These are phyloP conservation scores for Fusarium equiseti DNA, from an alignment of 2,329 filamentous ascomycete species.

Conservation along the genomic window DNA sequence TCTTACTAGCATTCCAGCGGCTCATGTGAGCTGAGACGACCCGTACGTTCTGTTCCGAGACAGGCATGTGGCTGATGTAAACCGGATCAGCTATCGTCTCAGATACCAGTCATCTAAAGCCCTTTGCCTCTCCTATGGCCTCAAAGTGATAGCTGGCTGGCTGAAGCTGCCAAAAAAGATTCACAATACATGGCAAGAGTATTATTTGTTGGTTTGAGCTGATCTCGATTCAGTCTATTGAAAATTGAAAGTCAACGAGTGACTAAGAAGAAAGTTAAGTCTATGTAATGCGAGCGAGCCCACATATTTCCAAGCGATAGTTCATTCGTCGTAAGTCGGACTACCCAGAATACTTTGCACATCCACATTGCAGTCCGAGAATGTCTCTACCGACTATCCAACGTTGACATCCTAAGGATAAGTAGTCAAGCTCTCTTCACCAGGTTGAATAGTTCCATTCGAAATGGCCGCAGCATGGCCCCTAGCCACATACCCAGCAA, in stretches of 20 bases:
- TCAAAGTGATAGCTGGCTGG: no score
- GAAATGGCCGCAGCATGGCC: conserved; percentile 70
- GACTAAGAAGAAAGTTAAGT: conserved; percentile 11
- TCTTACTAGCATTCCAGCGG: no score
- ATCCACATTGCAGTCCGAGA: neutral
- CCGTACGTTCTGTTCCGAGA: no score
- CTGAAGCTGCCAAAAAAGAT: no score
- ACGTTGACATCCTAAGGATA: neutral
- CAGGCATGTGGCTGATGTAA: no score
- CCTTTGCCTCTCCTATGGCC: no score
- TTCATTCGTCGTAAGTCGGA: no score
- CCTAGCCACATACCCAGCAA: conserved; percentile 73
- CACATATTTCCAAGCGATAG: no score
- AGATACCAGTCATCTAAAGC: no score
- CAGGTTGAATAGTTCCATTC: conserved; percentile 69
- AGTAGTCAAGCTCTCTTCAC: conserved; percentile 56
- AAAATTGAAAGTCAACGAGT: neutral
- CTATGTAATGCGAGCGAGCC: neutral
- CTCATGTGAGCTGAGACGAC: no score
- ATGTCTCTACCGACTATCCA: accelerated
- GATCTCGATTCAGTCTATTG: neutral
- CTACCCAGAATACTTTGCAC: neutral
- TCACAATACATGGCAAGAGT: no score
- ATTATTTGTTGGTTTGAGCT: accelerated
- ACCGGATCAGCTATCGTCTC: no score